These are phyloP conservation scores for Nigrograna mackinnonii DNA, from an alignment of 2,329 filamentous ascomycete genomes.

Conservation along the genomic window DNA sequence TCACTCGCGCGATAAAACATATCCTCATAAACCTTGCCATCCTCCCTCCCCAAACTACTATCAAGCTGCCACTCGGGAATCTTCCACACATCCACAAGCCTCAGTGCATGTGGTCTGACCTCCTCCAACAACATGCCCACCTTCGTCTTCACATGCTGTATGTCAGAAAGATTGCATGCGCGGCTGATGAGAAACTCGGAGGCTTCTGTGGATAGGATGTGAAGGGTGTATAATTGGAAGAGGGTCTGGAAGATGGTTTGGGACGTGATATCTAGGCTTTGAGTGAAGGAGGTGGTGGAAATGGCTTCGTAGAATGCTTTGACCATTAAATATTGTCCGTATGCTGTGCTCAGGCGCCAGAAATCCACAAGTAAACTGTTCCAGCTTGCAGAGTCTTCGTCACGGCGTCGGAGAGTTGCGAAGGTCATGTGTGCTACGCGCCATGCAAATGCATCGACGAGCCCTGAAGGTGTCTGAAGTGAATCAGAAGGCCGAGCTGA, in stretches of 20 bases:
- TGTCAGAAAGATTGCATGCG: conserved; percentile 73
- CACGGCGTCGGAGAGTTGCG: conserved; percentile 73
- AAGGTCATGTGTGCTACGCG: conserved; percentile 75
- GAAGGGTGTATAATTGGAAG: conserved; percentile 67
- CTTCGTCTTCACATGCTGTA: conserved; percentile 68
- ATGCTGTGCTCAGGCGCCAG: conserved; percentile 74
- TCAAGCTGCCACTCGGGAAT: conserved; percentile 81
- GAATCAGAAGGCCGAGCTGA: conserved; percentile 76
- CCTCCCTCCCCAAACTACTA: conserved; percentile 68
- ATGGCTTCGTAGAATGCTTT: conserved; percentile 79
- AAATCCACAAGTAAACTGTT: conserved; percentile 79
- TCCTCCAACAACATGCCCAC: conserved; percentile 72
- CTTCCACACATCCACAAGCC: conserved; percentile 73
- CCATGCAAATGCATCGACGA: conserved; percentile 77
- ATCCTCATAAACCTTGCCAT: conserved; percentile 78
- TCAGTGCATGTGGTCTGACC: conserved; percentile 72
- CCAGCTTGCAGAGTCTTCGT: conserved; percentile 76
- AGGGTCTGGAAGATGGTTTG: conserved; percentile 65
- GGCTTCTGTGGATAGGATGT: conserved; percentile 70
- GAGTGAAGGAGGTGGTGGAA: conserved; percentile 55
- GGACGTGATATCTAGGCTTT: conserved; percentile 62
- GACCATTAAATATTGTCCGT: conserved; percentile 77
- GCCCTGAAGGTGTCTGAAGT: conserved; percentile 68
- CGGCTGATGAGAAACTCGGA: conserved; percentile 73
- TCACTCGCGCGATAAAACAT: conserved; percentile 73